Base-by-base conservation (phyloP, 768 basidiomycete species). In the Naganishia vishniacii region DNA sequence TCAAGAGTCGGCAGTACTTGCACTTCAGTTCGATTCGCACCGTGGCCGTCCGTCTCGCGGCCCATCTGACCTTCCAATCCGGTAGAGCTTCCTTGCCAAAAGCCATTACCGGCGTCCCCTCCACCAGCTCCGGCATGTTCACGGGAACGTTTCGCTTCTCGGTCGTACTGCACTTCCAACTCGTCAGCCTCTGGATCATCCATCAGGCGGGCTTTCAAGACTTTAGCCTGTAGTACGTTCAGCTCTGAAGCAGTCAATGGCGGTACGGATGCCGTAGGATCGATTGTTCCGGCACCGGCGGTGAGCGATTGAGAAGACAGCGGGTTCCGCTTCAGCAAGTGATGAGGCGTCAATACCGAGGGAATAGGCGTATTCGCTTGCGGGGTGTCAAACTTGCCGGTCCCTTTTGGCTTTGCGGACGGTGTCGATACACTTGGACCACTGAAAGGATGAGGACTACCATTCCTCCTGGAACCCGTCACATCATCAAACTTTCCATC, bases 221-320 rank as follows among this genome's bases (percentile, higher is more conserved):
- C 92, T 69, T 87, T 87, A 3, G 94, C 94, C 76, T 99, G 94
- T 1, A 99, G 78, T 72, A 85, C 88, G 76, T 99, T 98, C 48
- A 98, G 79, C 16, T 88, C 88, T 15, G 71, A 73, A 18, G 75
- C 69, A 0, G 77, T 71, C 51, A 80, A 65, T 11, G 73, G 67
- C 7, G 79, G 77, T 28, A 68, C 66, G 9, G 67, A 70, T 3
- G 66, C 59, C 0, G 73, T 74, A 2, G 72, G 62, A 56, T 68
- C 70, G 16, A 58, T 31, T 15, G 63, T 64, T 28, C 11, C 56
- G 16, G 61, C 18, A 0, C 25, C 34, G 40, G 26, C 25, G 2
- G 59, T 13, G 25, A 58, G 47, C 4, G 61, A 42, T 32, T 9
- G 11, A 44, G 64, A 48, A 41, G 64, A 65, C 47, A 60, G 28